Evolutionary conservation across 768 basidiomycete species (phyloP), one percentile per base, ranked within the genome.

Genomic region (Pisolithus sp.): DNA sequence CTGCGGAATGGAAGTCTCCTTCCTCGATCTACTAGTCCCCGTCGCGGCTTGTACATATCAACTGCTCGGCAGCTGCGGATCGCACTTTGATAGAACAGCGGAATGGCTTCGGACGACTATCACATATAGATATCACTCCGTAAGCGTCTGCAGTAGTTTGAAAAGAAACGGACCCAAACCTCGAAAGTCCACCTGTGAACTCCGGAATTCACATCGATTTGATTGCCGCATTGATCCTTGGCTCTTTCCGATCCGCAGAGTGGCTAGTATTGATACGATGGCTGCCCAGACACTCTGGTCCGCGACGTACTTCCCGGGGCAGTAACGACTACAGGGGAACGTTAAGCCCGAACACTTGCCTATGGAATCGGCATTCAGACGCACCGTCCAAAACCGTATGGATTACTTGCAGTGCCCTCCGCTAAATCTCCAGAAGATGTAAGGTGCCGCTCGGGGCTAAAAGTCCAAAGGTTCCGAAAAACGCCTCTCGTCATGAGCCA

Each of bases 301-400:
- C 15, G 66, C 73, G 2, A 75, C 40, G 24, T 69, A 52, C 24
- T 40, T 56, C n/a, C 74, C 72, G 13, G 73, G 62, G 48, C 71
- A 73, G 17, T 56, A 36, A 13, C 68, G 59, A 9, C 65, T 66
- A 47, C 34, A 31, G 6, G 2, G n/a, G 10, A 51, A 23, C 2
- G 7, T 26, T 53, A 18, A 63, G 48, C 17, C 38, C n/a, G 17
- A 36, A 10, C 5, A 10, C 51, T 40, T 3, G 6, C 24, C 1
- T 7, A 26, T 10, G n/a, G 9, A 7, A 2, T 21, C 38, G 42
- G 3, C 5, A 10, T 21, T 20, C n/a, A 4, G 17, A 7, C 63
- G 6, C 43, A 66, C 64, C 61, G 67, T 45, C 62, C 65, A 48
- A 67, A 66, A 28, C 62, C 55, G 26, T 64, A 68, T 5, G 20